phyloP scores from a whole-genome alignment of 208 protist genomes.

The Crithidia mellificae region DNA sequence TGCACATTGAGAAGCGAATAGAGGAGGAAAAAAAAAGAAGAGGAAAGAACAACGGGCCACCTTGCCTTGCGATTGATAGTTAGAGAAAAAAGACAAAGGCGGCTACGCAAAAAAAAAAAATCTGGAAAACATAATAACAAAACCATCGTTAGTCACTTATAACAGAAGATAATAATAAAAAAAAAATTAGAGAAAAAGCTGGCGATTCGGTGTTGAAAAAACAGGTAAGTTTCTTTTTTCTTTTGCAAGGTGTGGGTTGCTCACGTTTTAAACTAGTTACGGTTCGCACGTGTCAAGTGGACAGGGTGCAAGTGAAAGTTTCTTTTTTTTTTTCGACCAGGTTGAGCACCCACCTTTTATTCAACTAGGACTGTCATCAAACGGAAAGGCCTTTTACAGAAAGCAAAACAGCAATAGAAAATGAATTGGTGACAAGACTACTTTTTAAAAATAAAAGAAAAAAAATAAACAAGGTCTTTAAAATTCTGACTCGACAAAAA shows the following conservation, averaged over 20 bases:
- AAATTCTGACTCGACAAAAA: no score
- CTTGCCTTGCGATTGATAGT: background rate
- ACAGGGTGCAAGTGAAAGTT: background rate
- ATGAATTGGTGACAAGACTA: background rate
- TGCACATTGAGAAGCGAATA: background rate
- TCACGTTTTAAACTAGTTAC: background rate
- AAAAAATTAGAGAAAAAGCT: background rate
- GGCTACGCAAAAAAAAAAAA: background rate
- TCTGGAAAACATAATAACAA: no score
- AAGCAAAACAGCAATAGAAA: conserved; percentile 1
- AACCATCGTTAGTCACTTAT: no score
- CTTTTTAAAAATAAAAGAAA: conserved; percentile 6
- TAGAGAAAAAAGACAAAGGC: background rate
- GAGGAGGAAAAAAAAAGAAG: background rate
- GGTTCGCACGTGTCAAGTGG: background rate
- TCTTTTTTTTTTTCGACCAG: background rate
- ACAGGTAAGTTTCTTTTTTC: conserved; percentile 8
- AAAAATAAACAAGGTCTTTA: conserved; percentile 3
- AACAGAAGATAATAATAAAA: conserved; percentile 2
- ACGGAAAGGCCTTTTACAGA: background rate
- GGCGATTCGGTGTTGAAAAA: conserved; percentile 1
- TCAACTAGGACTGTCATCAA: conserved; percentile 9
- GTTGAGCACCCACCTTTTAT: background rate
- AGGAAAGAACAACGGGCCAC: background rate
- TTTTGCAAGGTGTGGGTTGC: background rate